Evolutionary conservation across 2,329 filamentous ascomycete species (phyloP), one percentile per base, ranked within the genome.

Genomic region (Sporothrix luriei): DNA sequence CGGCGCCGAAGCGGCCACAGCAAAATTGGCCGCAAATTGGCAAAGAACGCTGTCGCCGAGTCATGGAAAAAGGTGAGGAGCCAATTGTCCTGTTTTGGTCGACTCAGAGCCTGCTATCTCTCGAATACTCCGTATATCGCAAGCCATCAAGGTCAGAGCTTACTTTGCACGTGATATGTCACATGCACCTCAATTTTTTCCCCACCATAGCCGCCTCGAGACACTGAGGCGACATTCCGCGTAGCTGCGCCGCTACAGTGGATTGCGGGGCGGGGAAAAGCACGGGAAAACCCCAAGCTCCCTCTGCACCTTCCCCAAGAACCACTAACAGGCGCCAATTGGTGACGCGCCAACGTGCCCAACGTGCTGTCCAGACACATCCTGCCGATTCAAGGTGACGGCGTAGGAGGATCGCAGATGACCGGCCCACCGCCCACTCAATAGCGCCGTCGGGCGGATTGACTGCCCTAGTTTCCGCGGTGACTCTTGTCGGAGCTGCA

Each of bases 401-500:
- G 40, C 38, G 38, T n/a, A 21, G 21, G 26, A 16, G 14, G 40
- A 1, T 13, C 57, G n/a, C 57, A 59, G 40, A 46, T 61, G 38
- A n/a, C 38, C 38, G 38, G 57, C 26, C 11, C 13, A 4, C 29
- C 38, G 57, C 57, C 57, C 57, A 62, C 57, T 26, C 38, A 14
- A 62, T n/a, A n/a, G 3, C 10, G 11, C 55, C 33, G 19, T 3
- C n/a, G 16, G 29, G 4, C 33, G 55, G 55, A 61, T 43, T 43
- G n/a, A 7, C 9, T 4, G 40, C 38, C 61, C 61, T 64, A 64
- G 61, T n/a, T 9, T 48, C 46, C 61, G 43, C 43, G 61, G 61
- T 64, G 61, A 64, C 61, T 64, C 61, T 64, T 64, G 24, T 49
- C 61, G 61, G 61, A 16, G 61, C 7, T 19, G 57, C 33, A 9